Conservation (phyloP, 192 early-diverging fungal genomes). For the Umbelopsis isabellina region DNA sequence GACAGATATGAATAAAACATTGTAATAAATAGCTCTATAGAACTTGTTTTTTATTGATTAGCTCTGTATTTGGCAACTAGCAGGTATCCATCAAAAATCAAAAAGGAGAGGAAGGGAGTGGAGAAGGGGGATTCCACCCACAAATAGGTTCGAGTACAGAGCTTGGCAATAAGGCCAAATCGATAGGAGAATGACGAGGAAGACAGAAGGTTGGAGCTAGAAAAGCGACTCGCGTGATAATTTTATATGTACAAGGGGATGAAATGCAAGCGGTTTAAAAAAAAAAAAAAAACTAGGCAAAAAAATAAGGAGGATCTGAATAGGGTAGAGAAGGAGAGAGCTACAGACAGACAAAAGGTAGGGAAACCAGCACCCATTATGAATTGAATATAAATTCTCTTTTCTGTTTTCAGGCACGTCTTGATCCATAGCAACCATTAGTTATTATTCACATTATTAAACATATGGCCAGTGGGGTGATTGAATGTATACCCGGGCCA, state of each 20-base stretch:
- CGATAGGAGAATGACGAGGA: constrained; percentile 5
- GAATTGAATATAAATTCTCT: neutral
- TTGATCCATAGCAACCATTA: neutral
- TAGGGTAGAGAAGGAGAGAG: constrained; percentile 10
- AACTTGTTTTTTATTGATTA: constrained; percentile 9
- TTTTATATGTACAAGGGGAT: constrained; percentile 15
- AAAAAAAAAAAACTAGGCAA: neutral
- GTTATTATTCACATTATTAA: neutral
- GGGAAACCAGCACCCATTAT: constrained; percentile 12
- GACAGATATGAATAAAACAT: too few species aligned
- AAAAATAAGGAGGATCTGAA: neutral
- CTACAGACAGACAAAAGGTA: neutral
- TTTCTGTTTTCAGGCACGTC: neutral
- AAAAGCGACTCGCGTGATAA: neutral
- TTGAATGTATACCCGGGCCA: constrained; percentile 13
- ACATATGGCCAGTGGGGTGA: constrained; percentile 9
- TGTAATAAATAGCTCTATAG: too few species aligned
- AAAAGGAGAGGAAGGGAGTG: constrained; percentile 19
- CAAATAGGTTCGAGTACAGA: neutral
- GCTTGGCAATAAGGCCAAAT: constrained; percentile 1
- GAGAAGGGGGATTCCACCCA: neutral
- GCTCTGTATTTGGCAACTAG: constrained; percentile 7
- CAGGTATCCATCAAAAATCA: neutral
- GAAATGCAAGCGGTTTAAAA: neutral
- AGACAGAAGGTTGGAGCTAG: neutral